Base-by-base conservation (phyloP, 768 basidiomycete genomes). In the Hemileccinum rubropunctum region DNA sequence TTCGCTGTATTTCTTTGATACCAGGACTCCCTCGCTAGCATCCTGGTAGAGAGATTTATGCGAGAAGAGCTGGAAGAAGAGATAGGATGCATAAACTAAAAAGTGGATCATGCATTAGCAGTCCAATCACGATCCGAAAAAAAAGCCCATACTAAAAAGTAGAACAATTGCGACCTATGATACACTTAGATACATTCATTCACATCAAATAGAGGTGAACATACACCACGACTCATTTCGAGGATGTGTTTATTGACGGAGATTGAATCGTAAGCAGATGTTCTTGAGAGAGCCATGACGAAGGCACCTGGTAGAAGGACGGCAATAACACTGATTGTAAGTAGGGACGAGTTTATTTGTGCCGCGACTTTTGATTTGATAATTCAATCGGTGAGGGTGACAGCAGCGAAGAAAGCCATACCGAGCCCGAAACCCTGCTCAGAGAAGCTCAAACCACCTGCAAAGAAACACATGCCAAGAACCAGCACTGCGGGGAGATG, bases 381-480 rank as follows among this genome's bases (percentile, higher is more conserved):
- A 3, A 6, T 47, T 43, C n/a, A 40, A 38, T 37, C 38, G 47
- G 28, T 18, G 23, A 33, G 10, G 46, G 36, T 13, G 11, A 38
- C 1, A 38, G 37, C 2, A 0, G 52, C 9, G 4, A 45, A 36
- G 2, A 32, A 26, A 45, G 15, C 65, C 82, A 47, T 58, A 90
- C 88, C 83, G 3, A 75, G 64, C 54, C 88, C 83, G 53, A 91
- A 90, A 1, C 79, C 85, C 65, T 91, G 90, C 60, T 91, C 87
- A 3, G 85, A 82, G 55, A 85, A 91, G 14, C 79, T 77, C 54
- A 83, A 59, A 1, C 90, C 89, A 13, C 90, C 89, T 0, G 88
- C 90, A 53, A 92, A 86, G 69, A 91, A 89, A 58, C 88, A 89
- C 67, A 92, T 80, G 15, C 91, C 91, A 9, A 92, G 77, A 14